phyloP scores from a whole-genome alignment of 495 filamentous ascomycete species.

The Aspergillus baeticus region DNA sequence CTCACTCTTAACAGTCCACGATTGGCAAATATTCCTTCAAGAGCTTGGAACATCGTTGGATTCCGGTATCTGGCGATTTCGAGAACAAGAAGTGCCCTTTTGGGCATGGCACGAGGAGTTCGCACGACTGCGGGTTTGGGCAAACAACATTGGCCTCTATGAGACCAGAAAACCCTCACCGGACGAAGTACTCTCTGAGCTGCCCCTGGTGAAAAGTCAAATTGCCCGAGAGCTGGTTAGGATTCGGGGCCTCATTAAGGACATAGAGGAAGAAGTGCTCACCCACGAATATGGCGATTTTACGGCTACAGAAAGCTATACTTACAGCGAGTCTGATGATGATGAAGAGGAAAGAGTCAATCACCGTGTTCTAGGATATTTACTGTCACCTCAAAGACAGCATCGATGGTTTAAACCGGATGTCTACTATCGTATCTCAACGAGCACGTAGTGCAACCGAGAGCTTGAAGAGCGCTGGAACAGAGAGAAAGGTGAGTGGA shows the following conservation, averaged over 20 bases:
- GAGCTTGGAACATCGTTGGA: not conserved
- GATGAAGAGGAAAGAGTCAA: not conserved
- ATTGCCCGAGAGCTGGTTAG: not conserved
- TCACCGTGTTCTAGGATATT: not conserved
- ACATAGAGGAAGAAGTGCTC: not conserved
- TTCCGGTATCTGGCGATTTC: too few relatives aligned
- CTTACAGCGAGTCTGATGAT: not conserved
- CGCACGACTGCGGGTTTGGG: constrained; percentile 2
- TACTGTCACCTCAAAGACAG: not conserved
- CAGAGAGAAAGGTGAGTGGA: too few relatives aligned
- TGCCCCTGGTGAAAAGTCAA: not conserved
- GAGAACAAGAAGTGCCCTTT: not conserved
- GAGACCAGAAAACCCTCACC: not conserved
- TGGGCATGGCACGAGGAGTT: constrained; percentile 2
- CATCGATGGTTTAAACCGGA: not conserved
- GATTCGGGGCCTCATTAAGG: not conserved
- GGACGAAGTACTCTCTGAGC: not conserved
- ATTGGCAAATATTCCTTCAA: not conserved
- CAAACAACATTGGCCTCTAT: not conserved
- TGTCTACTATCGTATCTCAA: not conserved
- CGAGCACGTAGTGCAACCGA: not conserved
- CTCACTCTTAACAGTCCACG: not conserved
- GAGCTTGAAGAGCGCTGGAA: too few relatives aligned
- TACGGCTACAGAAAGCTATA: not conserved
- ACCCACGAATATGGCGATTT: not conserved